Evolutionary conservation across 495 filamentous ascomycete genomes (phyloP).

Genomic region (Hypoxylon perforatum): DNA sequence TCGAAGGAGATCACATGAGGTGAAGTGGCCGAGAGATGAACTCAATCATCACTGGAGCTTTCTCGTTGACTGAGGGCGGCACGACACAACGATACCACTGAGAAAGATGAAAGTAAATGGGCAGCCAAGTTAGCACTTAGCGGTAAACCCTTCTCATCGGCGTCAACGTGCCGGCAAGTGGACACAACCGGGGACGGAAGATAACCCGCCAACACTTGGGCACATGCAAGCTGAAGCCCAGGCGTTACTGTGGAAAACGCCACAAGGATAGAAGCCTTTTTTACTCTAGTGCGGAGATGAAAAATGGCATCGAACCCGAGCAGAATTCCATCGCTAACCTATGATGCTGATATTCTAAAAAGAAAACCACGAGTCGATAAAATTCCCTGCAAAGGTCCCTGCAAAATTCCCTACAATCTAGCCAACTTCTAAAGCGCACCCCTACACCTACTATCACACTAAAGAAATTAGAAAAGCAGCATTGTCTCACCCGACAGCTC

Average conservation of each 20-base stretch:
- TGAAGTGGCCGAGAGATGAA: constrained; percentile 11
- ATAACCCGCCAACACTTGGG: not conserved
- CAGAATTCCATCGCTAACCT: not conserved
- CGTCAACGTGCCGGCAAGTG: not conserved
- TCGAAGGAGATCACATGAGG: constrained; percentile 7
- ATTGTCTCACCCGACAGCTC: constrained; percentile 14
- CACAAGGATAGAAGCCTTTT: constrained; percentile 2
- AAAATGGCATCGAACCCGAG: not conserved
- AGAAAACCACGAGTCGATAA: constrained; percentile 5
- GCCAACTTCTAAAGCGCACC: not conserved
- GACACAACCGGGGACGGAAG: not conserved
- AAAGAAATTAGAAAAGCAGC: constrained; percentile 13
- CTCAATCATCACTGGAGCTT: constrained; percentile 15
- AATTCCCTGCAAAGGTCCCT: no score
- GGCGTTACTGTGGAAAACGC: constrained; percentile 6
- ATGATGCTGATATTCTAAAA: constrained; percentile 8
- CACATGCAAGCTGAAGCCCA: constrained; percentile 1
- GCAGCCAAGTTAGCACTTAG: not conserved
- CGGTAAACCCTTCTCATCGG: not conserved
- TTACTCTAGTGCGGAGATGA: not conserved
- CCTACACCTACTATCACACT: not conserved
- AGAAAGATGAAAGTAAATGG: not conserved
- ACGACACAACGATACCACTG: not conserved
- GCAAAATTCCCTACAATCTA: not conserved
- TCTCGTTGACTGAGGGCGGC: not conserved